phyloP scores from a whole-genome alignment of 1,284 basidiomycete species.

The Rhizoctonia solani region DNA sequence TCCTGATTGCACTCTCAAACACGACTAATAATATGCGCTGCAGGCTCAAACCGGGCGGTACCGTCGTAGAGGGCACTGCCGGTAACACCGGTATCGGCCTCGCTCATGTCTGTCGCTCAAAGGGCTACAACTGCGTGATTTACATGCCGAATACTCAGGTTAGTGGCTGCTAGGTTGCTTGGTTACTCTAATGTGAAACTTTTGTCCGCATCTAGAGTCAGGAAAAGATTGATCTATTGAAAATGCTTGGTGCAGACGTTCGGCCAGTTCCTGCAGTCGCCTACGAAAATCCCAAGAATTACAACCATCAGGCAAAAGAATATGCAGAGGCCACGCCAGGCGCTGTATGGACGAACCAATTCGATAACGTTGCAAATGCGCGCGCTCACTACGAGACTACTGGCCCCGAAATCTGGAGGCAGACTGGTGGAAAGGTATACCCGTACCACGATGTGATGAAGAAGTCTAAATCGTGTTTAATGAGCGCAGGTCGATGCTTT shows the following conservation, averaged over 20 bases:
- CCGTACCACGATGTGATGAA: not conserved
- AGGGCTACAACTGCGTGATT: constrained; percentile 98
- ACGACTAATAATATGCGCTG: not conserved
- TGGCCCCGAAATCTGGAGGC: constrained; percentile 96
- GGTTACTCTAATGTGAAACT: not conserved
- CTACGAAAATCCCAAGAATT: constrained; percentile 95
- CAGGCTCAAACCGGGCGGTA: constrained; percentile 89
- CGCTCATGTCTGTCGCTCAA: constrained; percentile 90
- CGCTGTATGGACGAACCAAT: constrained; percentile 99
- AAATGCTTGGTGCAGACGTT: constrained; percentile 97
- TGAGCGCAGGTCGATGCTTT: constrained; percentile 74
- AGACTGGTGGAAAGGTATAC: constrained; percentile 65
- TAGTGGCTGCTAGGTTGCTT: constrained; percentile 33
- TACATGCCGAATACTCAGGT: constrained; percentile 98
- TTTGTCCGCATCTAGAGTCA: constrained; percentile 63
- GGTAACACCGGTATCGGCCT: constrained; percentile 99
- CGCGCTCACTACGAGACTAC: constrained; percentile 88
- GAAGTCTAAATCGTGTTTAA: not conserved
- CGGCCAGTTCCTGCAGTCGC: constrained; percentile 95
- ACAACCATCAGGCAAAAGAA: constrained; percentile 96
- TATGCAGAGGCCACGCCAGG: constrained; percentile 84
- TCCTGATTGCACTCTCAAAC: not conserved
- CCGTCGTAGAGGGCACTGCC: constrained; percentile 96
- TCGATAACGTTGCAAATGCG: constrained; percentile 93
- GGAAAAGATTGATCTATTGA: constrained; percentile 96